phyloP scores from a whole-genome alignment of 1,284 basidiomycete genomes.

The Cutaneotrichosporon daszewskae region DNA sequence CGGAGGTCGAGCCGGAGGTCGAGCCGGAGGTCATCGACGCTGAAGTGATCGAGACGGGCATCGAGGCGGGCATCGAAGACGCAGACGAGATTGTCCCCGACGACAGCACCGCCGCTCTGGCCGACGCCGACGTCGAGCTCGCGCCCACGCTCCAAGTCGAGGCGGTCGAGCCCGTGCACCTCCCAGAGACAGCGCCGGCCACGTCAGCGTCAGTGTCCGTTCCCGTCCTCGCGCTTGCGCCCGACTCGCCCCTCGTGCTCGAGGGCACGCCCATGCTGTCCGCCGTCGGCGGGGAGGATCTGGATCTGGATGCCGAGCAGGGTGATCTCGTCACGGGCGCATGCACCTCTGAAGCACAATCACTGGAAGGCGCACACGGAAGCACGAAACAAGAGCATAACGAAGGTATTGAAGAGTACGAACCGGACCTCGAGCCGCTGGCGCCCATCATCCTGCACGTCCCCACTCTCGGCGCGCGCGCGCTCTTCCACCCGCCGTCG shows the following conservation, averaged over 20 bases:
- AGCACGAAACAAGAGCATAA: neutral
- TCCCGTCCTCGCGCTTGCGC: too few species aligned
- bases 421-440: conserved; percentile 7
- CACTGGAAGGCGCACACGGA: neutral
- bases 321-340: too few species aligned
- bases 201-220: too few species aligned
- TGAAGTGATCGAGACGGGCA: neutral
- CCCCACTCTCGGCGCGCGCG: conserved; percentile 20
- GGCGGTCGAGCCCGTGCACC: neutral
- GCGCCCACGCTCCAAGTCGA: neutral
- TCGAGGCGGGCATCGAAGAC: neutral
- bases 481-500: conserved; percentile 26
- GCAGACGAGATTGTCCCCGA: too few species aligned
- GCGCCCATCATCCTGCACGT: conserved; percentile 26
- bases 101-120: too few species aligned
- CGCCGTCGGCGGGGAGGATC: too few species aligned
- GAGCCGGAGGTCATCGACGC: neutral
- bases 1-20: neutral
- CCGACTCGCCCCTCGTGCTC: too few species aligned
- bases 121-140: too few species aligned
- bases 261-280: too few species aligned
- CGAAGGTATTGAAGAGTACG: neutral
- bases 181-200: neutral
- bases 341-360: too few species aligned
- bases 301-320: too few species aligned